phyloP scores from a whole-genome alignment of 2,329 filamentous ascomycete genomes.

The Didymella exigua region DNA sequence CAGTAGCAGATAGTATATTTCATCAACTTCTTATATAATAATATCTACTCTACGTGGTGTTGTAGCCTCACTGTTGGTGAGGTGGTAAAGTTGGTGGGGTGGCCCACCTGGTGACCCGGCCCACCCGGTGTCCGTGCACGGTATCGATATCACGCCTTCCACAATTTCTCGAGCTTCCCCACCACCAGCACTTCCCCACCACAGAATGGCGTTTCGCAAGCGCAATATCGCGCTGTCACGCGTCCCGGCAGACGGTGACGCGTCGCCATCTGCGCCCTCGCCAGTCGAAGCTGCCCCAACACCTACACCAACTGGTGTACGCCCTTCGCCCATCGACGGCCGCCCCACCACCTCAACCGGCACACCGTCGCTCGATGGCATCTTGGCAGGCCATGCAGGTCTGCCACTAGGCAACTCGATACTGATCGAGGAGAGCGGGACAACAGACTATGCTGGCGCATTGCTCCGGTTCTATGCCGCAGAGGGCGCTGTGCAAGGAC shows the following conservation, averaged over 20 bases:
- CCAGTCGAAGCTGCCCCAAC: conserved; percentile 21
- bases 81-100: too few relatives aligned
- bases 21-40: too few relatives aligned
- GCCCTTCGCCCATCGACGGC: conserved; percentile 88
- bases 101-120: too few relatives aligned
- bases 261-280: conserved; percentile 14
- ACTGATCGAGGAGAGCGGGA: conserved; percentile 85
- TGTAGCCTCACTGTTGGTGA: too few relatives aligned
- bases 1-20: too few relatives aligned
- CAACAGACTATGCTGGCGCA: conserved; percentile 89
- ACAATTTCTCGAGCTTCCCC: conserved; percentile 12
- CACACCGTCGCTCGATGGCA: conserved; percentile 79
- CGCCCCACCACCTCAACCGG: conserved; percentile 90
- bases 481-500: conserved; percentile 89
- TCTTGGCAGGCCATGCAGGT: conserved; percentile 85
- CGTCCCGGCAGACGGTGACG: conserved; percentile 30
- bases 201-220: conserved; percentile 69
- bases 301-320: conserved; percentile 57
- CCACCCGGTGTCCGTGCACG: too few relatives aligned
- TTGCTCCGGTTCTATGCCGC: conserved; percentile 88
- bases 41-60: too few relatives aligned
- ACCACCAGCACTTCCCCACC: not conserved
- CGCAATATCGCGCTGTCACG: conserved; percentile 64
- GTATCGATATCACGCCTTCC: conserved; percentile 11
- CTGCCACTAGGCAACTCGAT: conserved; percentile 80